Conservation (phyloP, 257 asterid species). For the Craterostigma plantagineum region DNA sequence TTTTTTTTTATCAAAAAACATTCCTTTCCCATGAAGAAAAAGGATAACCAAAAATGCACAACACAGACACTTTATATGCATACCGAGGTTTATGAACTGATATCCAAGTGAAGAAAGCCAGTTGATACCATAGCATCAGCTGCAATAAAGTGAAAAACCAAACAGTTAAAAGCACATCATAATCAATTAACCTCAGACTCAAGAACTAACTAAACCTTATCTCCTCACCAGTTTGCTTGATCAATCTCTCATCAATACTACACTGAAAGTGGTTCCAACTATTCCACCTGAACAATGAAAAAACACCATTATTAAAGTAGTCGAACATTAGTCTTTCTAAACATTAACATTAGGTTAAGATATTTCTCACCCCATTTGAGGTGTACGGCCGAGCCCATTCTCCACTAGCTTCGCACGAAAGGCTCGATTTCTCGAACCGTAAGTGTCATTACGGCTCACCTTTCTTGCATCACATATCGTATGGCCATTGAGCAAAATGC, state of each 20-base stretch:
- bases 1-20: neutral
- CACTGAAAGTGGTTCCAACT: slow-evolving; percentile 94
- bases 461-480: no score
- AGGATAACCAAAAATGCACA: neutral
- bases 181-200: no score
- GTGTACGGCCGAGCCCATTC: slow-evolving; percentile 4
- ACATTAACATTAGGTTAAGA: neutral
- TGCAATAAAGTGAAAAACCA: slow-evolving; percentile 6
- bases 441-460: no score
- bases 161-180: neutral
- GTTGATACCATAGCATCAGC: slow-evolving; percentile 73
- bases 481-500: no score
- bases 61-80: neutral
- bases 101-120: slow-evolving; percentile 69
- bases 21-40: neutral
- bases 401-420: slow-evolving; percentile 2
- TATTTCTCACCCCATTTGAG: slow-evolving; percentile 5
- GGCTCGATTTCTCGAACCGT: no score
- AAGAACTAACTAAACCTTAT: no score
- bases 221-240: slow-evolving; percentile 49
- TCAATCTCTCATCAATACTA: slow-evolving; percentile 46
- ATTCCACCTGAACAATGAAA: slow-evolving; percentile 49
- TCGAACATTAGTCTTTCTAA: neutral
- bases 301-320: neutral
- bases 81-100: slow-evolving; percentile 52